Conservation (phyloP, 2,329 filamentous ascomycete genomes). For the Apiospora marii region DNA sequence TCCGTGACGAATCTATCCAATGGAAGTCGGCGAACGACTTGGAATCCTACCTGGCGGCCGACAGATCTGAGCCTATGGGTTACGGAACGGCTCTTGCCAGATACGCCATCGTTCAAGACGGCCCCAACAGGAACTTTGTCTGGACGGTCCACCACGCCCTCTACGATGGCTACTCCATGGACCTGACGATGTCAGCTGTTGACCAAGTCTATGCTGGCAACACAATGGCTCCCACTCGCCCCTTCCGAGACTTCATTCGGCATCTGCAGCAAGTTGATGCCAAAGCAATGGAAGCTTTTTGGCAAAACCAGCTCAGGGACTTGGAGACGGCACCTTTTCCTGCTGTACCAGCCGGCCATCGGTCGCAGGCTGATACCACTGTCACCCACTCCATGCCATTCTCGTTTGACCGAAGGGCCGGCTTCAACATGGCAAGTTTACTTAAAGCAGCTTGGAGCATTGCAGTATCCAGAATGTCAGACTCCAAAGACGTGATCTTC, state of each 20-base stretch:
- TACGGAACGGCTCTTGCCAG: not conserved
- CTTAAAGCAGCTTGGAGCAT: constrained; percentile 7
- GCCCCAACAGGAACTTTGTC: not conserved
- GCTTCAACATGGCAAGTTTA: constrained; percentile 17
- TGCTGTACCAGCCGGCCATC: constrained; percentile 20
- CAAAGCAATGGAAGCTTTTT: not conserved
- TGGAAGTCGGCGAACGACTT: not conserved
- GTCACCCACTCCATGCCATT: constrained; percentile 23
- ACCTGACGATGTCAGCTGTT: constrained; percentile 15
- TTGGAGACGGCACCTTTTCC: constrained; percentile 25
- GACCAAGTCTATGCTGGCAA: constrained; percentile 22
- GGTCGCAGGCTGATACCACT: constrained; percentile 24
- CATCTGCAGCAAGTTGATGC: not conserved
- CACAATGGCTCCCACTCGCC: not conserved
- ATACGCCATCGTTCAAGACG: not conserved
- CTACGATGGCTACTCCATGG: constrained; percentile 12
- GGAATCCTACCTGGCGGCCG: not conserved
- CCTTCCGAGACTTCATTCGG: constrained; percentile 2
- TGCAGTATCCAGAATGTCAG: constrained; percentile 8
- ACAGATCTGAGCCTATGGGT: constrained; percentile 6
- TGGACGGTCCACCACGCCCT: constrained; percentile 2
- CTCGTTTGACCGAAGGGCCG: constrained; percentile 22
- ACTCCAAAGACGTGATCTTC: constrained; percentile 37
- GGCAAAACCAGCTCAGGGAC: not conserved
- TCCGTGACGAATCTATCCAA: not conserved